phyloP scores from a whole-genome alignment of 1,139 yeast genomes.

The Zygosaccharomyces pseudobailii region DNA sequence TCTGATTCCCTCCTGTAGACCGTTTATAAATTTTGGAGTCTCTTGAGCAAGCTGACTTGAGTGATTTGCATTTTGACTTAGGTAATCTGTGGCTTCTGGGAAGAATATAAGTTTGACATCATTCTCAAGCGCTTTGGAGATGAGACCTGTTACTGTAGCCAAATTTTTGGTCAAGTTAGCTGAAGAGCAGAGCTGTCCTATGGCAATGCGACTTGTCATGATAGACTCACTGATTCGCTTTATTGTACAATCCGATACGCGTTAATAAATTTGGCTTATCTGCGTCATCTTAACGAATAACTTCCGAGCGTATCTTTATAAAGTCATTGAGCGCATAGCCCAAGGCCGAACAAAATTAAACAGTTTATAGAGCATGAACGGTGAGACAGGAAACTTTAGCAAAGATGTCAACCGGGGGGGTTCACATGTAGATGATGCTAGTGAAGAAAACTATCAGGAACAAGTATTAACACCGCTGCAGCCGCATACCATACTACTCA shows the following conservation, averaged over 20 bases:
- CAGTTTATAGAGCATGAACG: not conserved
- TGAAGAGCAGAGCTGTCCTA: constrained; percentile 83
- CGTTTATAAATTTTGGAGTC: constrained; percentile 36
- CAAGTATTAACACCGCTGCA: constrained; percentile 26
- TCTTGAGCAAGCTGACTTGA: constrained; percentile 54
- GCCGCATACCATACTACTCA: constrained; percentile 59
- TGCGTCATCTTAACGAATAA: not conserved
- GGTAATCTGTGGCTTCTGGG: constrained; percentile 92
- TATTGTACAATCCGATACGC: not conserved
- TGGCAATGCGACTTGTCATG: constrained; percentile 50
- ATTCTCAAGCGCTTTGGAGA: constrained; percentile 54
- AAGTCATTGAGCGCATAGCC: not conserved
- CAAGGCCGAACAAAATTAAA: no score
- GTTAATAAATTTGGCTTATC: not conserved
- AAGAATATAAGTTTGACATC: constrained; percentile 67
- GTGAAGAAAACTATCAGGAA: constrained; percentile 11
- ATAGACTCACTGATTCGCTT: not conserved
- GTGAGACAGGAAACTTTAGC: not conserved
- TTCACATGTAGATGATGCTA: not conserved
- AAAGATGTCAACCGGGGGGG: not conserved
- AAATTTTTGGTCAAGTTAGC: constrained; percentile 59
- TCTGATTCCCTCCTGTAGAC: constrained; percentile 46
- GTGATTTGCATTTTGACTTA: constrained; percentile 65
- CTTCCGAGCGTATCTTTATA: not conserved
- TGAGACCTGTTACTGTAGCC: constrained; percentile 49